A percentile compares a stretch with the other conserved stretches of the same genome.
These are phyloP conservation scores for Lasiodiplodia citricola DNA, from an alignment of 2,329 filamentous ascomycete species.

Conservation along the genomic window DNA sequence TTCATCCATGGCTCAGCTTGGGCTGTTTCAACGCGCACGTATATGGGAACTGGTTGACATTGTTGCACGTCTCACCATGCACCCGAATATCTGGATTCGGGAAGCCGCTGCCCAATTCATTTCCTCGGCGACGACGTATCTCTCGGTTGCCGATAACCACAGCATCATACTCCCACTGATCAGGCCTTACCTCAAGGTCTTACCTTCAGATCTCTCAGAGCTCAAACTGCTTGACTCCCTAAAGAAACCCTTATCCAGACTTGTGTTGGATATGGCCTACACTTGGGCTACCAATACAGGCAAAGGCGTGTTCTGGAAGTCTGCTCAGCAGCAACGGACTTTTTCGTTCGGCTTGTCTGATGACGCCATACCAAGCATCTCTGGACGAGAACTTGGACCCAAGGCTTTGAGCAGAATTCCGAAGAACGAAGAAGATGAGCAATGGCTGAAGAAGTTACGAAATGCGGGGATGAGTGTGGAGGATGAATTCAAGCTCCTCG, in stretches of 20 bases:
- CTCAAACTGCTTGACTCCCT: constrained; percentile 78
- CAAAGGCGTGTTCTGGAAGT: constrained; percentile 85
- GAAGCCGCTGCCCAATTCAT: constrained; percentile 88
- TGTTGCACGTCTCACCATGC: constrained; percentile 83
- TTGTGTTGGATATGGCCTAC: constrained; percentile 83
- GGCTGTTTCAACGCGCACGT: constrained; percentile 81
- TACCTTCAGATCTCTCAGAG: constrained; percentile 73
- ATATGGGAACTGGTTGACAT: constrained; percentile 88
- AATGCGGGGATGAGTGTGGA: constrained; percentile 82
- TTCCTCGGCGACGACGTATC: constrained; percentile 73
- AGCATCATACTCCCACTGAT: constrained; percentile 84
- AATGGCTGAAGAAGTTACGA: constrained; percentile 84
- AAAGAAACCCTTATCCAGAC: constrained; percentile 78
- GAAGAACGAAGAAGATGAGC: constrained; percentile 90
- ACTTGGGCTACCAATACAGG: constrained; percentile 85
- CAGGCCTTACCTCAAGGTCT: constrained; percentile 78
- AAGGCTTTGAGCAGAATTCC: constrained; percentile 67
- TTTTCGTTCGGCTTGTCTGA: constrained; percentile 69
- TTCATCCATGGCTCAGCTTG: constrained; percentile 84
- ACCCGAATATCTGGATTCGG: constrained; percentile 94
- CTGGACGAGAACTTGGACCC: constrained; percentile 61
- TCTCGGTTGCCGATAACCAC: constrained; percentile 79
- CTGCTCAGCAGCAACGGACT: constrained; percentile 70
- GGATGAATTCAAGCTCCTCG: constrained; percentile 88
- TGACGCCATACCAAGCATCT: constrained; percentile 58